These are phyloP conservation scores for Monilinia fructicola DNA, from an alignment of 2,329 filamentous ascomycete species.

Conservation along the genomic window DNA sequence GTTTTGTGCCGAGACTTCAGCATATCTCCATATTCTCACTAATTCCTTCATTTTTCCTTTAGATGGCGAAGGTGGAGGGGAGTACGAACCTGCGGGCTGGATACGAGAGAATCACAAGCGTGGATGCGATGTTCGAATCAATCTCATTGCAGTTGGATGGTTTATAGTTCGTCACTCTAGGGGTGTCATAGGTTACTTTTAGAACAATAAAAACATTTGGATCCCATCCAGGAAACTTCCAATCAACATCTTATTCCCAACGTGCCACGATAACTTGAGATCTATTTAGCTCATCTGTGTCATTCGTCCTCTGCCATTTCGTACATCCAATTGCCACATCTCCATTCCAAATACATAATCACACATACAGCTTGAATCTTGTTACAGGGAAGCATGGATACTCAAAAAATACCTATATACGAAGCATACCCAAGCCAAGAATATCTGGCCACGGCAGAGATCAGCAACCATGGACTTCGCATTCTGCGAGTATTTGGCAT, in stretches of 20 bases:
- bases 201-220: background rate
- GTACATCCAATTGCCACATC: background rate
- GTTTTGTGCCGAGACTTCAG: background rate
- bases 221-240: too few relatives aligned
- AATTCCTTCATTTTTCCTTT: background rate
- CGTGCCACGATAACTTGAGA: too few relatives aligned
- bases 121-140: background rate
- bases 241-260: too few relatives aligned
- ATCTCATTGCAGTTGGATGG: accelerated
- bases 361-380: background rate
- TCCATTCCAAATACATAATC: background rate
- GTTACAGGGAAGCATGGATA: background rate
- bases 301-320: background rate
- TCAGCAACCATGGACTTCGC: background rate
- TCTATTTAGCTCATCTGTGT: background rate
- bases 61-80: background rate
- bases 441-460: background rate
- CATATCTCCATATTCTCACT: background rate
- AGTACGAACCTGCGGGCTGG: background rate
- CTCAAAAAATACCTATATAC: background rate
- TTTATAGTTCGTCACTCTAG: background rate
- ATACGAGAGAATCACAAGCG: background rate
- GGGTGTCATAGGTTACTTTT: background rate
- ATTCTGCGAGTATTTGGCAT: background rate
- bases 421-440: background rate